Conservation (phyloP, 805 yeast genomes). For the Isabelozyma gotoi region DNA sequence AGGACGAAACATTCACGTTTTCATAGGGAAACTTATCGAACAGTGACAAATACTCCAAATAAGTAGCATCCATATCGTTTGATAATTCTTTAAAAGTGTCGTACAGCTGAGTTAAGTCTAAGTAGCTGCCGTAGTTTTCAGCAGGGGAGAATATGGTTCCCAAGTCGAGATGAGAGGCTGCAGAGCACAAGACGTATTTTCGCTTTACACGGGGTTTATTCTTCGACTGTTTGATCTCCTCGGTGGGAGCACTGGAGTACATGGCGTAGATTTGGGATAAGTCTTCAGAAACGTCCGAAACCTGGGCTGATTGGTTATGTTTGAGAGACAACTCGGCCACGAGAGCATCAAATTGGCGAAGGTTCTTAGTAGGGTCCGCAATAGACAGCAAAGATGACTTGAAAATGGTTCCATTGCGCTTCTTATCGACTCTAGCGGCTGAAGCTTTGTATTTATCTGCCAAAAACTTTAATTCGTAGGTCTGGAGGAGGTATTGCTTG, state of each 20-base stretch:
- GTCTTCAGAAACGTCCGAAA: constrained; percentile 7
- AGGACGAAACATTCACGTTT: constrained; percentile 17
- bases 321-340: constrained; percentile 3
- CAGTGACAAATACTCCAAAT: constrained; percentile 49
- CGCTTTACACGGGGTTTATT: constrained; percentile 23
- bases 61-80: constrained; percentile 29
- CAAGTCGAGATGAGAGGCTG: constrained; percentile 49
- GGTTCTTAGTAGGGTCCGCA: constrained; percentile 12
- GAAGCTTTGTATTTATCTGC: constrained; percentile 41
- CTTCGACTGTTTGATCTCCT: constrained; percentile 9
- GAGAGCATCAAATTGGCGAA: constrained; percentile 13
- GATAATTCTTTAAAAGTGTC: constrained; percentile 52
- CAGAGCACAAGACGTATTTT: constrained; percentile 46
- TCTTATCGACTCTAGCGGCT: constrained; percentile 8
- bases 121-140: constrained; percentile 62
- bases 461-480: constrained; percentile 64
- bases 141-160: constrained; percentile 52
- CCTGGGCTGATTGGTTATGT: constrained; percentile 3
- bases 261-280: constrained; percentile 16
- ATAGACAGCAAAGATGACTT: constrained; percentile 10
- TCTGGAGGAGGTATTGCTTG: constrained; percentile 57
- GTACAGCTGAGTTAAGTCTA: constrained; percentile 58
- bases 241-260: constrained; percentile 24
- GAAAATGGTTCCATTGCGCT: constrained; percentile 1
- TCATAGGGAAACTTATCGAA: constrained; percentile 39